Percentiles rank a stretch among this genome's conserved stretches.
Evolutionary conservation across 192 early-diverging fungal species (phyloP).

Genomic region (Spinellus fusiger): DNA sequence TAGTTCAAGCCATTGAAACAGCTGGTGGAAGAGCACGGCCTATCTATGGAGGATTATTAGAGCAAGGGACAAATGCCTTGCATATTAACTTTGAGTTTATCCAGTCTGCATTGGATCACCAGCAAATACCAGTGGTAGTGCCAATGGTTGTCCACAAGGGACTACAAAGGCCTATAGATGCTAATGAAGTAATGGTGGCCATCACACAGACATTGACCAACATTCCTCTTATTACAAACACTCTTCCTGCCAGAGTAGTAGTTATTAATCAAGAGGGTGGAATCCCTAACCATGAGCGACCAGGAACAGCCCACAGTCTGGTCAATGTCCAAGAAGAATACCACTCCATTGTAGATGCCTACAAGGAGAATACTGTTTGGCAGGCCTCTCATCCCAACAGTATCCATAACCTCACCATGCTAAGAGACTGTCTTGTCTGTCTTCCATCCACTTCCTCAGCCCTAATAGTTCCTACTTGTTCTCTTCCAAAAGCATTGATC

Average conservation of each 20-base stretch:
- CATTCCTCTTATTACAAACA: neutral
- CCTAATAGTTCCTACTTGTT: conserved; percentile 52
- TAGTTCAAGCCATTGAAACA: conserved; percentile 68
- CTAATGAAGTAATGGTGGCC: conserved; percentile 51
- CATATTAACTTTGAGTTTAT: conserved; percentile 35
- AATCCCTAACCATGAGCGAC: conserved; percentile 46
- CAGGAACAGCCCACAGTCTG: conserved; percentile 57
- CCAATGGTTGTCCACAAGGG: conserved; percentile 36
- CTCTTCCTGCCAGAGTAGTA: conserved; percentile 52
- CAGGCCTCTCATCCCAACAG: conserved; percentile 31
- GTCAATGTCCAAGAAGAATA: conserved; percentile 83
- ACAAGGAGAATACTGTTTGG: conserved; percentile 26
- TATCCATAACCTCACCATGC: conserved; percentile 51
- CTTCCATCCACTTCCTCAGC: conserved; percentile 76
- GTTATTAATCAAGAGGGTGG: conserved; percentile 69
- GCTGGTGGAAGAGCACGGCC: conserved; percentile 66
- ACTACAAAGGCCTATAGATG: conserved; percentile 33
- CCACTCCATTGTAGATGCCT: conserved; percentile 36
- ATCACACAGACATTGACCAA: conserved; percentile 36
- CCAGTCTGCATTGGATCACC: conserved; percentile 51
- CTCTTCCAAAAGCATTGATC: conserved; percentile 48
- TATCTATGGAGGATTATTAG: conserved; percentile 56
- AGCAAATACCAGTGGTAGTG: conserved; percentile 61
- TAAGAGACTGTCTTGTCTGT: conserved; percentile 55
- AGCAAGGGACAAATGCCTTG: conserved; percentile 20